Evolutionary conservation across 208 protist genomes (phyloP).

Genomic region (Acanthamoeba sp.): DNA sequence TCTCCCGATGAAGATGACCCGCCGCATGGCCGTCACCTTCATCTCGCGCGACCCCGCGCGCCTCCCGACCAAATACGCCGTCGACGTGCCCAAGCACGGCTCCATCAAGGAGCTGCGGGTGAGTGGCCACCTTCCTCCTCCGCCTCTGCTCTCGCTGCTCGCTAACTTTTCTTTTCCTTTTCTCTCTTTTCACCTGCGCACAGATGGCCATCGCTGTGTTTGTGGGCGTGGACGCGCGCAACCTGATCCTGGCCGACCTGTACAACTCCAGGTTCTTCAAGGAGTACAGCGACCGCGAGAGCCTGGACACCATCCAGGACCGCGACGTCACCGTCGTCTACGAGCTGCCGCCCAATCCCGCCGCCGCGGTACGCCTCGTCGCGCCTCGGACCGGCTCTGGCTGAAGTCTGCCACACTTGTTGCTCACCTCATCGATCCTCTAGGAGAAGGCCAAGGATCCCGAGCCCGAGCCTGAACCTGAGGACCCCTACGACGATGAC

Average conservation of each 20-base stretch:
- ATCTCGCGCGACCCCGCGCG: constrained; percentile 37
- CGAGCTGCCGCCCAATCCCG: constrained; percentile 61
- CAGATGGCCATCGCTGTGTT: constrained; percentile 33
- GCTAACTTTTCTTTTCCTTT: background rate
- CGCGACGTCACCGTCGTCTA: constrained; percentile 76
- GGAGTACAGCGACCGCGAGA: constrained; percentile 72
- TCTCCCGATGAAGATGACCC: constrained; percentile 50
- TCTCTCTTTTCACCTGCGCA: too few species aligned
- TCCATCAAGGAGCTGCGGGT: constrained; percentile 59
- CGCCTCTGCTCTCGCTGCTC: background rate
- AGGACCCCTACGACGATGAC: background rate
- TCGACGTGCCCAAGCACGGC: constrained; percentile 57
- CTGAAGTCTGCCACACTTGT: background rate
- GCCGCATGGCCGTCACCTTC: constrained; percentile 14
- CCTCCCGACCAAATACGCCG: background rate
- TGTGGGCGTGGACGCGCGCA: background rate
- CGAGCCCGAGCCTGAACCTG: constrained; percentile 1
- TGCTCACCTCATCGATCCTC: background rate
- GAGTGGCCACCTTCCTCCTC: background rate
- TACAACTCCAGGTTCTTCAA: constrained; percentile 68
- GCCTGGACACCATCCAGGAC: constrained; percentile 66
- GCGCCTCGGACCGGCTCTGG: background rate
- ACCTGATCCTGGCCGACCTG: constrained; percentile 28
- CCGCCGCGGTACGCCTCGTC: background rate
- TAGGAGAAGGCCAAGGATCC: constrained; percentile 31